These are phyloP conservation scores for Lasiodiplodia sp. DNA, from an alignment of 2,329 filamentous ascomycete species.

Conservation along the genomic window DNA sequence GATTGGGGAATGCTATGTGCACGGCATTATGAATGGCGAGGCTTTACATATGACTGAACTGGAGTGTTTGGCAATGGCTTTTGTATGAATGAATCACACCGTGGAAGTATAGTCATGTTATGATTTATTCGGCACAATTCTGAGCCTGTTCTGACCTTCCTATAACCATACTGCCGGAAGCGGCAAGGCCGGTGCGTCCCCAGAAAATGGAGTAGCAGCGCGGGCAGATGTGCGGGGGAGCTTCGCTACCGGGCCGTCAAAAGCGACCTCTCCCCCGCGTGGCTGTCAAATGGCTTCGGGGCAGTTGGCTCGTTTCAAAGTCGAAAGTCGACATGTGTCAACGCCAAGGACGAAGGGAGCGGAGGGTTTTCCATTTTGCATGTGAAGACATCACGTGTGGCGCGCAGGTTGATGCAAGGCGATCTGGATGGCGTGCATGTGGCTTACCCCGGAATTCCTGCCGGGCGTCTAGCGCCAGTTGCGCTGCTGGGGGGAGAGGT, in stretches of 20 bases:
- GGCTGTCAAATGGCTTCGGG: background rate
- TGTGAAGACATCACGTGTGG: slow-evolving; percentile 24
- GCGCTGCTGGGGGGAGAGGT: background rate
- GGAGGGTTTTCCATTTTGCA: slow-evolving; percentile 5
- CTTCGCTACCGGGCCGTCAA: background rate
- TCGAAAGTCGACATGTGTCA: slow-evolving; percentile 16
- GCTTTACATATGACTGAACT: too few species aligned
- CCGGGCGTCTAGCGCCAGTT: background rate
- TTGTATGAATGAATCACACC: too few species aligned
- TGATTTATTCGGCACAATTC: too few species aligned
- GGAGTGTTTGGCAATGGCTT: too few species aligned
- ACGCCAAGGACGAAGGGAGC: slow-evolving; percentile 14
- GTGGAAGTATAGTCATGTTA: too few species aligned
- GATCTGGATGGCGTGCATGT: slow-evolving; percentile 25
- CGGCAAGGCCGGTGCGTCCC: background rate
- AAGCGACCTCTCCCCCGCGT: background rate
- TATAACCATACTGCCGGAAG: background rate
- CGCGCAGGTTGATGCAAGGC: slow-evolving; percentile 3
- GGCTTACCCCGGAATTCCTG: slow-evolving; percentile 26
- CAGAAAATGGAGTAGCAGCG: background rate
- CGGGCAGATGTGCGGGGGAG: background rate
- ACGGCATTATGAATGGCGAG: too few species aligned
- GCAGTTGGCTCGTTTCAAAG: background rate
- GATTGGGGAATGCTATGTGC: too few species aligned
- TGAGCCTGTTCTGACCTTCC: background rate